Conservation (phyloP, 2,329 filamentous ascomycete species). For the Trichoderma sp. region DNA sequence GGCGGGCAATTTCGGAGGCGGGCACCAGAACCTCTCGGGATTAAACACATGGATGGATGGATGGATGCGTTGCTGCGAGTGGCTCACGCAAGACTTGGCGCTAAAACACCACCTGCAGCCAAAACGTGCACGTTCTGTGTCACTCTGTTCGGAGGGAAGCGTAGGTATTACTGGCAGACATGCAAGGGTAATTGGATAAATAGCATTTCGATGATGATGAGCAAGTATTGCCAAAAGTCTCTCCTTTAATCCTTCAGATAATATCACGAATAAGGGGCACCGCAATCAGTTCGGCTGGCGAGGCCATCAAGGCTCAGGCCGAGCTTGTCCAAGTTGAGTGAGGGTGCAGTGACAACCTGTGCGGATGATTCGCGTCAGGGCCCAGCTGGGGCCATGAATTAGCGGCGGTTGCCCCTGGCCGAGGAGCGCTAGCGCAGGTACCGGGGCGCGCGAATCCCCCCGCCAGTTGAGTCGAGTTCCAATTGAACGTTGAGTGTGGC, state of each 20-base stretch:
- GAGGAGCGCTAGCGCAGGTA: slow-evolving; percentile 25
- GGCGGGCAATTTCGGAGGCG: too few species aligned
- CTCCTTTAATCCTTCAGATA: background rate
- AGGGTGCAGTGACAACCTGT: background rate
- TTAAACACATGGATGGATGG: background rate
- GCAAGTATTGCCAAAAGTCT: background rate
- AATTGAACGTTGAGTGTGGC: background rate
- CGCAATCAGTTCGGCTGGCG: background rate
- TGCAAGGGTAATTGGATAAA: too few species aligned
- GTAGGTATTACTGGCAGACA: background rate
- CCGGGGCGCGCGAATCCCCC: slow-evolving; percentile 1
- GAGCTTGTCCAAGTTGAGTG: too few species aligned
- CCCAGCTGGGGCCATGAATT: background rate
- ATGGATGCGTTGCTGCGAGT: slow-evolving; percentile 4
- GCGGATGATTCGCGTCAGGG: slow-evolving; percentile 16
- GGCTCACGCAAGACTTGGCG: slow-evolving; percentile 16
- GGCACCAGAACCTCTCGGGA: background rate
- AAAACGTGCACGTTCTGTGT: background rate
- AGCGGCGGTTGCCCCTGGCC: slow-evolving; percentile 14
- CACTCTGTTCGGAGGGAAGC: background rate
- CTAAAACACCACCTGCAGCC: slow-evolving; percentile 3
- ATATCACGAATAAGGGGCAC: background rate
- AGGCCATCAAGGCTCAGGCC: background rate
- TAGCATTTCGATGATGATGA: too few species aligned
- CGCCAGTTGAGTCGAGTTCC: too few species aligned